A percentile compares a stretch with the other conserved stretches of the same genome.
These are phyloP conservation scores for Papiliotrema flavescens DNA, from an alignment of 1,284 basidiomycete genomes.

Conservation along the genomic window DNA sequence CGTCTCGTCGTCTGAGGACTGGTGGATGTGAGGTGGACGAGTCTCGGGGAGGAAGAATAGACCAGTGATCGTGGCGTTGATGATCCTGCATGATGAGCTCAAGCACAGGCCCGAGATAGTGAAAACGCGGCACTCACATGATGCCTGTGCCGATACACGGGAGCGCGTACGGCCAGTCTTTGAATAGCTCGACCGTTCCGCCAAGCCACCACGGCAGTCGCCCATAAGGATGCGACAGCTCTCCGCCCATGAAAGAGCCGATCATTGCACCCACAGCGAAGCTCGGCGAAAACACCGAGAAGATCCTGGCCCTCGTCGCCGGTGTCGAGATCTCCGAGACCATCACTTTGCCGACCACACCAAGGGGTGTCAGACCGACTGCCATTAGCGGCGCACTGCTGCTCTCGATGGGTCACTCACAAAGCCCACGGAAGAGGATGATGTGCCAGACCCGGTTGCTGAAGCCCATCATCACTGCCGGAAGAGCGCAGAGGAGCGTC, in stretches of 20 bases:
- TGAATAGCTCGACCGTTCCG: conserved; percentile 14
- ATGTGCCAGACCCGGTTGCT: conserved; percentile 18
- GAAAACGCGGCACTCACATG: conserved; percentile 11
- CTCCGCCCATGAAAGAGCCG: conserved; percentile 22
- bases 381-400: background rate
- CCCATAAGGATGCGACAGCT: conserved; percentile 22
- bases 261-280: conserved; percentile 18
- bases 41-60: background rate
- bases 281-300: conserved; percentile 22
- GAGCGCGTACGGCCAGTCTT: conserved; percentile 23
- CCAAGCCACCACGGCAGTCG: conserved; percentile 23
- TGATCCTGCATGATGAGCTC: background rate
- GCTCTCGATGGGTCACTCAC: conserved; percentile 13
- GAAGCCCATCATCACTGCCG: conserved; percentile 18
- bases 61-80: background rate
- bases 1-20: background rate
- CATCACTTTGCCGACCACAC: conserved; percentile 15
- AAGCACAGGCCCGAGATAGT: background rate
- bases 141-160: conserved; percentile 14
- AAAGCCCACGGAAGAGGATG: conserved; percentile 20
- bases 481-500: conserved; percentile 5
- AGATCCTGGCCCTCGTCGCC: conserved; percentile 21
- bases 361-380: conserved; percentile 25
- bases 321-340: conserved; percentile 19
- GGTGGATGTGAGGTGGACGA: too few species aligned